Conservation (phyloP, 208 protist species). For the Tritrichomonas foetus region DNA sequence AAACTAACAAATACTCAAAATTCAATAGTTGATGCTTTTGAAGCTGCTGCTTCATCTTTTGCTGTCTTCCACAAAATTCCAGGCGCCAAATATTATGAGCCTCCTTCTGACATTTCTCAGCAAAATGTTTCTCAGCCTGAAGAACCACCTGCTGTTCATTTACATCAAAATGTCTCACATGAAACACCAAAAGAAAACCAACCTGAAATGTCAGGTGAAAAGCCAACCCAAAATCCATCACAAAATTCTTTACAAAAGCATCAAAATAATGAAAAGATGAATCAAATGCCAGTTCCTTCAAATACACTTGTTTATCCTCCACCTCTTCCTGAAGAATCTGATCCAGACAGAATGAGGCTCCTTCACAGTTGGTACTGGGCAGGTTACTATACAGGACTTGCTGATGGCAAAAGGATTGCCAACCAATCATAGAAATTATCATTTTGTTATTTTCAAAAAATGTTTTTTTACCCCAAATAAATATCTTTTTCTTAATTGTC, state of each 20-base stretch:
- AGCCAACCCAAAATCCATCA: neutral
- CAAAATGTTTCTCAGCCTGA: neutral
- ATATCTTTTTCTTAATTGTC: too few relatives aligned
- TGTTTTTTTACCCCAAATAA: too few relatives aligned
- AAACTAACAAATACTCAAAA: neutral
- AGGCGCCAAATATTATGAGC: conserved; percentile 6
- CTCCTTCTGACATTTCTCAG: neutral
- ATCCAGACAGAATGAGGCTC: neutral
- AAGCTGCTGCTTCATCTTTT: neutral
- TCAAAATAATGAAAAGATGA: neutral
- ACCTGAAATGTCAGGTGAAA: neutral
- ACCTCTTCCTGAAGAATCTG: neutral
- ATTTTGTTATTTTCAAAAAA: neutral
- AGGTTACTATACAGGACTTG: conserved; percentile 19
- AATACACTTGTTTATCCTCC: neutral
- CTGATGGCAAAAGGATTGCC: neutral
- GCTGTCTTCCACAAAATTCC: neutral
- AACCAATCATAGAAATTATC: neutral
- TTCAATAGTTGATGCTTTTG: neutral
- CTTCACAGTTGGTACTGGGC: conserved; percentile 36
- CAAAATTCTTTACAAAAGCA: neutral
- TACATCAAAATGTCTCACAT: neutral
- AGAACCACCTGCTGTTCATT: neutral
- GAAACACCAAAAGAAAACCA: neutral
- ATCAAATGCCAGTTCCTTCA: too few relatives aligned